These are phyloP conservation scores for Bauhinia variegata DNA, from an alignment of 306 rosid species.

Conservation along the genomic window DNA sequence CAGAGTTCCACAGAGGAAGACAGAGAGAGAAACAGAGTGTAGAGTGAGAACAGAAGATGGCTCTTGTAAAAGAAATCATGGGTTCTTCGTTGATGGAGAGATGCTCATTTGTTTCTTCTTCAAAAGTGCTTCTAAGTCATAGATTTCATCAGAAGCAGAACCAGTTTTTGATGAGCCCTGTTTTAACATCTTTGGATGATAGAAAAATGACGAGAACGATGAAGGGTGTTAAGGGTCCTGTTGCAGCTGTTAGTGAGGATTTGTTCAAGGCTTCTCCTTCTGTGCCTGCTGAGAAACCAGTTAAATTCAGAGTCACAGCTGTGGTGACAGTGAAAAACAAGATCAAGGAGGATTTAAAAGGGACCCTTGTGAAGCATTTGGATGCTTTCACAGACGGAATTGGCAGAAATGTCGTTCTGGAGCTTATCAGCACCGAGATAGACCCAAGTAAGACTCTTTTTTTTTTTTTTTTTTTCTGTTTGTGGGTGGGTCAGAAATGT, in stretches of 20 bases:
- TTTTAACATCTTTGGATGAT: slow-evolving; percentile 42
- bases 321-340: slow-evolving; percentile 86
- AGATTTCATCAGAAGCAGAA: slow-evolving; percentile 29
- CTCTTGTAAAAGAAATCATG: slow-evolving; percentile 59
- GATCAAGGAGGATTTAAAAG: slow-evolving; percentile 80
- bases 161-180: slow-evolving; percentile 40
- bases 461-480: no score
- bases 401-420: slow-evolving; percentile 78
- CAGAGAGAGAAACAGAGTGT: not conserved
- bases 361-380: slow-evolving; percentile 61
- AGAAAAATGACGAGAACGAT: slow-evolving; percentile 42
- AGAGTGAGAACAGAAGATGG: slow-evolving; percentile 57
- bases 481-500: not conserved
- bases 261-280: slow-evolving; percentile 44
- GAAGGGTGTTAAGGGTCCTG: slow-evolving; percentile 53
- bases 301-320: slow-evolving; percentile 75
- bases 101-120: slow-evolving; percentile 46
- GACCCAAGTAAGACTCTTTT: slow-evolving; percentile 78
- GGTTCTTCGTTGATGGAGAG: slow-evolving; percentile 53
- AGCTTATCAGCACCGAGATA: slow-evolving; percentile 74
- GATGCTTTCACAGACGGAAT: slow-evolving; percentile 74
- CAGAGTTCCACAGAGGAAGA: no score
- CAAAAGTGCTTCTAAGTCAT: slow-evolving; percentile 30
- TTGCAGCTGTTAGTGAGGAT: slow-evolving; percentile 88
- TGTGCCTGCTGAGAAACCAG: slow-evolving; percentile 57